Percentiles rank a stretch among this genome's conserved stretches.
Evolutionary conservation across 108 stramenopile genomes (phyloP).

Genomic region (Cyclostephanos tholiformis): DNA sequence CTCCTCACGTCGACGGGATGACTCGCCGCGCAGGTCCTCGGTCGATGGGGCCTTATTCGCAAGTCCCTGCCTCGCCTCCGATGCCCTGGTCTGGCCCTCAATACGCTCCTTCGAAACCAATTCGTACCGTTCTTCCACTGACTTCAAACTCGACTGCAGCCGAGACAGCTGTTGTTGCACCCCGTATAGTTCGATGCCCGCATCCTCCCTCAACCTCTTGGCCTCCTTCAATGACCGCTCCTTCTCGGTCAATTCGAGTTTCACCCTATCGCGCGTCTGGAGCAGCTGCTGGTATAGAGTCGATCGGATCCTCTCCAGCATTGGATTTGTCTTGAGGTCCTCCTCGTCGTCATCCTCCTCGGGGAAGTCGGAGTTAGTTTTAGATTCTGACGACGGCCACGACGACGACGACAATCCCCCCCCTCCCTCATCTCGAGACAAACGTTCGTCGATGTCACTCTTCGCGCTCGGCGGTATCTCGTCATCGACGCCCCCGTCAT

Average conservation of each 20-base stretch:
- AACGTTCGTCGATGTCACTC: not conserved
- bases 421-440: not conserved
- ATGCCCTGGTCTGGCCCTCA: constrained; percentile 50
- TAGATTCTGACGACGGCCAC: not conserved
- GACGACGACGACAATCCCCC: not conserved
- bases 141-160: constrained; percentile 67
- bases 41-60: constrained; percentile 13
- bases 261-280: constrained; percentile 63
- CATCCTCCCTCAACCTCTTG: constrained; percentile 56
- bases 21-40: constrained; percentile 35
- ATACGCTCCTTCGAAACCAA: constrained; percentile 45
- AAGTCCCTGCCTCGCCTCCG: constrained; percentile 41
- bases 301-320: constrained; percentile 75
- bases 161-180: constrained; percentile 84
- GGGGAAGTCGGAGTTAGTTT: not conserved
- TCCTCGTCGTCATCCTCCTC: not conserved
- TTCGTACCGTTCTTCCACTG: constrained; percentile 55
- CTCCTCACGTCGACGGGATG: constrained; percentile 43
- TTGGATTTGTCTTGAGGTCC: constrained; percentile 47
- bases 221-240: constrained; percentile 33
- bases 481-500: not conserved
- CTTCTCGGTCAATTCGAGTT: constrained; percentile 59
- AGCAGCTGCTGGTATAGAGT: constrained; percentile 68
- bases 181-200: constrained; percentile 78
- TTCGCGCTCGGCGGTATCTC: not conserved